Conservation (phyloP, 2,329 filamentous ascomycete species). For the Dissoconium aciculare region DNA sequence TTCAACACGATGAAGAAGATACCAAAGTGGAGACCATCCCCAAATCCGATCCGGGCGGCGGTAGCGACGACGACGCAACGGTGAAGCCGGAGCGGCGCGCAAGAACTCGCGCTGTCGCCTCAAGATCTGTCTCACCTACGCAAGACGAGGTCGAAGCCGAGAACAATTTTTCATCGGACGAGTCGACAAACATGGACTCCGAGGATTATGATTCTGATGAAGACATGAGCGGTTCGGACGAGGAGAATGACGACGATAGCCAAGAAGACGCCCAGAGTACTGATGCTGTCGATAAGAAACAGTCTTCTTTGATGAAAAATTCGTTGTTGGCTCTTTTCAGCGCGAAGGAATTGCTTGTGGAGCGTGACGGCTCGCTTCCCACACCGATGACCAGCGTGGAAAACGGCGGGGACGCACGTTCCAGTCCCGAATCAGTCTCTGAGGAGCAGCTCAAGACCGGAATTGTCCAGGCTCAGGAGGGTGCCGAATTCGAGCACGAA, state of each 20-base stretch:
- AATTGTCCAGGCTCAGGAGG: slow-evolving; percentile 7
- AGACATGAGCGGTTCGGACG: slow-evolving; percentile 23
- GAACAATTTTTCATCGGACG: slow-evolving; percentile 24
- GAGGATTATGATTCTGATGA: slow-evolving; percentile 24
- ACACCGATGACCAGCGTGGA: slow-evolving; percentile 22
- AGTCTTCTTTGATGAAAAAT: slow-evolving; percentile 6
- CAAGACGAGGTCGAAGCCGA: slow-evolving; percentile 28
- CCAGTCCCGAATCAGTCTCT: slow-evolving; percentile 10
- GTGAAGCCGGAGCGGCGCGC: slow-evolving; percentile 1
- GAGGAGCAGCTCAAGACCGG: slow-evolving; percentile 9
- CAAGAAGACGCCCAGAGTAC: slow-evolving; percentile 13
- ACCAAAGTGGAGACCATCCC: no score
- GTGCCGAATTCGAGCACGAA: slow-evolving; percentile 16
- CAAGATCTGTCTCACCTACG: slow-evolving; percentile 3
- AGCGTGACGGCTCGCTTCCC: slow-evolving; percentile 18
- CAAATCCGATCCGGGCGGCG: neutral
- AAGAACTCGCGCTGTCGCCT: slow-evolving; percentile 2
- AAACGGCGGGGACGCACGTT: slow-evolving; percentile 13
- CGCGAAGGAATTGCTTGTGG: slow-evolving; percentile 14
- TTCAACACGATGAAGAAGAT: no score
- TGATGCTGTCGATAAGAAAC: slow-evolving; percentile 13
- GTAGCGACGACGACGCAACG: slow-evolving; percentile 2
- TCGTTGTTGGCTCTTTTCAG: slow-evolving; percentile 18
- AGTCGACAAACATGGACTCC: slow-evolving; percentile 25
- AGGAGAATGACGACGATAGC: slow-evolving; percentile 22